Base-by-base conservation (phyloP, 2,329 filamentous ascomycete species). In the Dactylellina cionopaga region DNA sequence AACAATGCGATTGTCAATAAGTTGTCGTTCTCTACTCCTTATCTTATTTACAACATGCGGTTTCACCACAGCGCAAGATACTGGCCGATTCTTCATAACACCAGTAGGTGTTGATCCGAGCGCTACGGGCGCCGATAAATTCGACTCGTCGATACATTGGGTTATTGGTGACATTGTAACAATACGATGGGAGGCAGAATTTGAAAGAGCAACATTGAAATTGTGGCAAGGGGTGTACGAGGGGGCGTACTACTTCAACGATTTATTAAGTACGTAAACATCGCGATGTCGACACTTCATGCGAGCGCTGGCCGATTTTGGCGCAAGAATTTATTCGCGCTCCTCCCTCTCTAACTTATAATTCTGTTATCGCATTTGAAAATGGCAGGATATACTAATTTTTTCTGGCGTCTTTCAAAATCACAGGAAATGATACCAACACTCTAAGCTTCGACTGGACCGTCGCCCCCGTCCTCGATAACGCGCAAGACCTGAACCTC, bases 141-240 rank as follows among this genome's bases (percentile, higher is more conserved):
- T 65, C 19, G 60, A 65, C 29, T 31, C 37, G n/a, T 55, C 60
- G 37, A 65, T 65, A 55, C 24, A 43, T 11, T 65, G 60, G 60
- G 41, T 35, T 24, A 65, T 65, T 1, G 60, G 60, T 9, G 31
- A 51, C 3, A 3, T 35, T n/a, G 60, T 65, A 29, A 55, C 25
- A n/a, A 47, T 56, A 24, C 19, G 33, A 27, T 65, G 60, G 60
- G 47, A 65, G 6, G 35, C 49, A 3, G 22, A 52, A 19, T 65
- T 55, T 10, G 60, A 56, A 2, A 65, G 15, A 10, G 60, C 56
- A n/a, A 65, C 60, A 7, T 19, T 65, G n/a, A 19, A 31, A 27
- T 22, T 65, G 13, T 65, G 60, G 60, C 60, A 65, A 22, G 60
- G 60, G 19, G 39, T 56, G 17, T 49, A 17, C 29, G 19, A 65